Conservation (phyloP, 768 basidiomycete genomes). For the Boletus rubroflammeus region DNA sequence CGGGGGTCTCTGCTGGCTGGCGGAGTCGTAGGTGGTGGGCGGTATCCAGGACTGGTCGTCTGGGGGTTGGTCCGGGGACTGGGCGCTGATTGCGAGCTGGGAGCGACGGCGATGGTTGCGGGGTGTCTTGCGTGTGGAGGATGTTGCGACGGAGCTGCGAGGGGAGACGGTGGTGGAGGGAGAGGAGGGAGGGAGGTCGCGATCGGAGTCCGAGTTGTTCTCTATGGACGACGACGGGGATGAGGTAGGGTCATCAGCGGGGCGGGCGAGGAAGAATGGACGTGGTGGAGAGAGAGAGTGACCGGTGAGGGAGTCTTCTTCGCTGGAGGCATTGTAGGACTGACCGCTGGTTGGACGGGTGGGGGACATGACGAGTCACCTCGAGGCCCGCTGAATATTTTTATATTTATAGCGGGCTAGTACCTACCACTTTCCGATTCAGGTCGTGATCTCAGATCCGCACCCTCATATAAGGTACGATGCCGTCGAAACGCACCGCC, state of each 20-base stretch:
- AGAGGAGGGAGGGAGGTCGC: constrained; percentile 20
- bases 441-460: constrained; percentile 17
- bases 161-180: constrained; percentile 16
- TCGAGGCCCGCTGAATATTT: neutral
- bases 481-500: neutral
- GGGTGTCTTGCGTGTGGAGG: constrained; percentile 17
- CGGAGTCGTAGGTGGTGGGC: constrained; percentile 8
- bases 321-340: constrained; percentile 21
- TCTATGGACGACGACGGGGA: constrained; percentile 24
- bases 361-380: constrained; percentile 10
- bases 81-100: constrained; percentile 22
- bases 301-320: constrained; percentile 24
- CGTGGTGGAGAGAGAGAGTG: constrained; percentile 29
- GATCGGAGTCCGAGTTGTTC: constrained; percentile 30
- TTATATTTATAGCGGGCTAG: constrained; percentile 1
- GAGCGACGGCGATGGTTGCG: constrained; percentile 26
- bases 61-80: constrained; percentile 7
- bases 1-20: constrained; percentile 26
- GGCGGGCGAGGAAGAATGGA: constrained; percentile 35
- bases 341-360: constrained; percentile 12
- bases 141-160: constrained; percentile 8
- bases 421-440: constrained; percentile 4
- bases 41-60: constrained; percentile 20
- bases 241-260: constrained; percentile 17
- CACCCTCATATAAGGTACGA: constrained; percentile 3